Evolutionary conservation across 306 rosid species (phyloP).

Genomic region (Hippophae tibetana): DNA sequence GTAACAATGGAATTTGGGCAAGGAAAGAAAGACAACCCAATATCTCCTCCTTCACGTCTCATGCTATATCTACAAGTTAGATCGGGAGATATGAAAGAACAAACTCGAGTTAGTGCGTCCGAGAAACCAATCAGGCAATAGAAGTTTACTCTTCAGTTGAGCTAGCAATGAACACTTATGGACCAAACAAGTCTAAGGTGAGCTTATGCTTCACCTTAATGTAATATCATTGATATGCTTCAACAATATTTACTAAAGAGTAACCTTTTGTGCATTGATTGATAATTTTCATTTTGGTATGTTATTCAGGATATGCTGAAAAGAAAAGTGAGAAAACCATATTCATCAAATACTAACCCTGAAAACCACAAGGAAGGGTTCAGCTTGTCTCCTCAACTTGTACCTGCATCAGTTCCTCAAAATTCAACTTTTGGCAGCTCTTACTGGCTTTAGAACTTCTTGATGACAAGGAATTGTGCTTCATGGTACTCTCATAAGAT

Average conservation of each 20-base stretch:
- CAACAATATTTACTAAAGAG: neutral
- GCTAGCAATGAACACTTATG: conserved; percentile 58
- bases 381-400: conserved; percentile 38
- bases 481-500: neutral
- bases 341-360: conserved; percentile 49
- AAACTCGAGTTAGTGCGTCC: conserved; percentile 41
- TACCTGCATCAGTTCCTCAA: conserved; percentile 44
- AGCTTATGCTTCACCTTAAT: conserved; percentile 8
- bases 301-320: conserved; percentile 39
- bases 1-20: conserved; percentile 60
- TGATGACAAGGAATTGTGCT: neutral
- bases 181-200: conserved; percentile 66
- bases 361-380: conserved; percentile 53
- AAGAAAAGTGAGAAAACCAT: conserved; percentile 60
- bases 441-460: conserved; percentile 16
- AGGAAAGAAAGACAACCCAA: conserved; percentile 72
- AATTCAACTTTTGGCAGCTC: conserved; percentile 68
- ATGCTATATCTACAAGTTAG: conserved; percentile 53
- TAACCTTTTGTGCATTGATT: conserved; percentile 4
- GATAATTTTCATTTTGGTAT: conserved; percentile 15
- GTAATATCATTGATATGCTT: no score
- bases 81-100: conserved; percentile 60
- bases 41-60: conserved; percentile 56
- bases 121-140: conserved; percentile 55
- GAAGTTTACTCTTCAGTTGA: conserved; percentile 74